These are phyloP conservation scores for Alternaria dauci DNA, from an alignment of 2,329 filamentous ascomycete genomes.

Conservation along the genomic window DNA sequence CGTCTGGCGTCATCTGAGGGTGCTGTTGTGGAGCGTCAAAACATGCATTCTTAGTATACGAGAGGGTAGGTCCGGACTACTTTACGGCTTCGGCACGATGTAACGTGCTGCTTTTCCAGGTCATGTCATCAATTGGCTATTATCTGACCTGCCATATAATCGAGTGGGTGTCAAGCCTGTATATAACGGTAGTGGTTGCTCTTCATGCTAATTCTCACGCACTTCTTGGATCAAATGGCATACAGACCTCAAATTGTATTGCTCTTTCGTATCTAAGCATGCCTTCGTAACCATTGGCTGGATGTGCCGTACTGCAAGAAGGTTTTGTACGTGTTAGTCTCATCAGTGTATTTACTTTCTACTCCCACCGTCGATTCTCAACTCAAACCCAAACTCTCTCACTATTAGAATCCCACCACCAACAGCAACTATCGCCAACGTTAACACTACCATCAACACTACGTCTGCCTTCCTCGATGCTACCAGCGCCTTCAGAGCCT, in stretches of 20 bases:
- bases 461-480: neutral
- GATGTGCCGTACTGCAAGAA: neutral
- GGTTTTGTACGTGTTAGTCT: too few relatives aligned
- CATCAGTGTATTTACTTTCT: too few relatives aligned
- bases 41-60: neutral
- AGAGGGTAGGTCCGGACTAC: neutral
- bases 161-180: neutral
- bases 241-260: neutral
- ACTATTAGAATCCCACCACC: too few relatives aligned
- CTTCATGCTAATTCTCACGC: neutral
- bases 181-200: neutral
- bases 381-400: too few relatives aligned
- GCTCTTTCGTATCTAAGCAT: neutral
- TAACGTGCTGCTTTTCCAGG: neutral
- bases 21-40: conserved; percentile 7
- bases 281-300: neutral
- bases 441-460: too few relatives aligned
- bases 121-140: neutral
- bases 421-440: too few relatives aligned
- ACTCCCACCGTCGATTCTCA: too few relatives aligned
- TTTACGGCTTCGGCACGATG: neutral
- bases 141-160: neutral
- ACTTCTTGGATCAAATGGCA: neutral
- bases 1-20: conserved; percentile 8
- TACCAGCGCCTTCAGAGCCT: neutral